Evolutionary conservation across 139 green algal species (phyloP).

Genomic region (Bryopsis sp.): DNA sequence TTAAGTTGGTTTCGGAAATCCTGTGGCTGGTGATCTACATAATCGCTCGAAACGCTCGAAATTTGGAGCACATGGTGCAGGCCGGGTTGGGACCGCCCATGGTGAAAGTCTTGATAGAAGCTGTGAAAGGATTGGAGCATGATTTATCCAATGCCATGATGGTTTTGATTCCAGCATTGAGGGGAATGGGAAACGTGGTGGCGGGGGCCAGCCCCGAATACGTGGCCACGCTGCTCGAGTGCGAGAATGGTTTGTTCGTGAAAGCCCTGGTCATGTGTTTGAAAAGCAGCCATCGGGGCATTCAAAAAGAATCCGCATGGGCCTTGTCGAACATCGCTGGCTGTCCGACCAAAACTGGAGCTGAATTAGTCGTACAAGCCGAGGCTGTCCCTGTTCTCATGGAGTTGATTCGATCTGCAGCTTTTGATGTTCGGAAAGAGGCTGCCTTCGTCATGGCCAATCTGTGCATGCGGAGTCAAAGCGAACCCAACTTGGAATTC

Average conservation of each 20-base stretch:
- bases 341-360: too few relatives aligned
- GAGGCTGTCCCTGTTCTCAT: constrained; percentile 20
- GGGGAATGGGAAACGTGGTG: constrained; percentile 34
- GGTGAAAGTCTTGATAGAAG: neutral
- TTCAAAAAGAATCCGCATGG: constrained; percentile 4
- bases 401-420: constrained; percentile 22
- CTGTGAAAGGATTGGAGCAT: neutral
- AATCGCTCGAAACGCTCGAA: constrained; percentile 1
- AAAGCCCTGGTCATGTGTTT: neutral
- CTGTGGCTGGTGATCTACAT: constrained; percentile 26
- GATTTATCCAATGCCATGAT: neutral
- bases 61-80: constrained; percentile 12
- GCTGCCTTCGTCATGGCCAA: constrained; percentile 35
- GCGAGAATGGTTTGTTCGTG: neutral
- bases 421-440: constrained; percentile 45
- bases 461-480: constrained; percentile 20
- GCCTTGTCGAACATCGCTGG: neutral
- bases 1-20: constrained; percentile 23
- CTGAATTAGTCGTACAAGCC: neutral
- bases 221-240: constrained; percentile 14
- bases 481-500: constrained; percentile 13
- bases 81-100: constrained; percentile 10
- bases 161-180: constrained; percentile 33
- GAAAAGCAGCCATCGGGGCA: neutral
- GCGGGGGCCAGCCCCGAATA: constrained; percentile 18